Conservation (phyloP, 352 stramenopile species). For the Thalassiosira allenii region DNA sequence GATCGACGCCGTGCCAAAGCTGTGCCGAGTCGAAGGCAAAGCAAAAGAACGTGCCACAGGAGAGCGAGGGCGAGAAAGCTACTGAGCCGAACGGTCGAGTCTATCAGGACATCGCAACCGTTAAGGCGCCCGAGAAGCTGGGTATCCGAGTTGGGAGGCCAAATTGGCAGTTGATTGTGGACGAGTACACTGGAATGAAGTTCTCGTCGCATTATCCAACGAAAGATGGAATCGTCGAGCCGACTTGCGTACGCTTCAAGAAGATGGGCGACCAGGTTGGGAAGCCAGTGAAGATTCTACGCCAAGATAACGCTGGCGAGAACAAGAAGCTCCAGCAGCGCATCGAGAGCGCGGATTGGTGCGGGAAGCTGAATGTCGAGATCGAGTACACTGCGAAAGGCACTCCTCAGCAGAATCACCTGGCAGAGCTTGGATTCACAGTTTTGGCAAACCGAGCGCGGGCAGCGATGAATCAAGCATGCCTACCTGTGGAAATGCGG, state of each 20-base stretch:
- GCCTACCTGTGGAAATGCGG: slow-evolving; percentile 6
- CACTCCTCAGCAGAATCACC: slow-evolving; percentile 53
- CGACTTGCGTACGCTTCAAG: slow-evolving; percentile 7
- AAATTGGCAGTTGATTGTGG: slow-evolving; percentile 40
- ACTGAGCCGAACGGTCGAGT: slow-evolving; percentile 13
- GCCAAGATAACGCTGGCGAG: slow-evolving; percentile 48
- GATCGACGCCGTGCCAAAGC: slow-evolving; percentile 19
- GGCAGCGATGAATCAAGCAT: slow-evolving; percentile 32
- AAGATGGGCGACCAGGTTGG: slow-evolving; percentile 3
- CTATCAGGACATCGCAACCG: slow-evolving; percentile 15
- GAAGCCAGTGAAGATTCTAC: slow-evolving; percentile 24
- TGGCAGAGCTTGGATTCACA: slow-evolving; percentile 39
- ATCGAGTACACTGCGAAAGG: slow-evolving; percentile 40
- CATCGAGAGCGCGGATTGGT: slow-evolving; percentile 14
- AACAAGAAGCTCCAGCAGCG: slow-evolving; percentile 17
- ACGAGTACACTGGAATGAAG: slow-evolving; percentile 36
- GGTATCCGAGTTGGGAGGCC: not conserved
- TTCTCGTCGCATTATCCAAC: slow-evolving; percentile 20
- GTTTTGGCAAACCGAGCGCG: slow-evolving; percentile 9
- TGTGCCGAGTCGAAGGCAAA: slow-evolving; percentile 40
- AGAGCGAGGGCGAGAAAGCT: not conserved
- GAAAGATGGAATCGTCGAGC: slow-evolving; percentile 44
- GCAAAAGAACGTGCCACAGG: slow-evolving; percentile 37
- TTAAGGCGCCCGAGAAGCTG: not conserved
- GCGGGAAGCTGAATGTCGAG: slow-evolving; percentile 9